Evolutionary conservation across 2,329 filamentous ascomycete genomes (phyloP).

Genomic region (Bipolaris oryzae): DNA sequence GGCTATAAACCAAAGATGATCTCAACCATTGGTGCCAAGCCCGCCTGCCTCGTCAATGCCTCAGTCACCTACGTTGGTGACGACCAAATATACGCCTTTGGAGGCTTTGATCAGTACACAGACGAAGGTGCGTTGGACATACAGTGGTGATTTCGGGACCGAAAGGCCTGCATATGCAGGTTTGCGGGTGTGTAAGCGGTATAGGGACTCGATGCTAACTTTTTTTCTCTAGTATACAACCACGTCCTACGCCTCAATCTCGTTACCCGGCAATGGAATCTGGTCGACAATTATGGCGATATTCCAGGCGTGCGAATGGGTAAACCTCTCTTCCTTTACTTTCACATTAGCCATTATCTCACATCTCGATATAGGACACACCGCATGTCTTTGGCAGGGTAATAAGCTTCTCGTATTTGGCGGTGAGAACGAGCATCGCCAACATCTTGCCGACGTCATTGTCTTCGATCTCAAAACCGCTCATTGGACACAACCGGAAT

Average conservation of each 20-base stretch:
- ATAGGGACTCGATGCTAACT: conserved; percentile 4
- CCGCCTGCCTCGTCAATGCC: conserved; percentile 94
- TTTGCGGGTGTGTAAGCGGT: not conserved
- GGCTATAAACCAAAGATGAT: conserved; percentile 84
- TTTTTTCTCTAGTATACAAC: conserved; percentile 73
- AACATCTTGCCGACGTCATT: conserved; percentile 93
- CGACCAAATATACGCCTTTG: conserved; percentile 97
- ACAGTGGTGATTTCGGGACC: no score
- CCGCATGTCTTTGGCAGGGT: conserved; percentile 89
- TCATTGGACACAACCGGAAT: conserved; percentile 91
- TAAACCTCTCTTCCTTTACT: conserved; percentile 49
- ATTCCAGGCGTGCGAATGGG: conserved; percentile 98
- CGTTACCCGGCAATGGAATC: conserved; percentile 85
- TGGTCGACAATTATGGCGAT: conserved; percentile 98
- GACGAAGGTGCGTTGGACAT: conserved; percentile 69
- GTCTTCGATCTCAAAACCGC: conserved; percentile 94
- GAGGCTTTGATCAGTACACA: conserved; percentile 97
- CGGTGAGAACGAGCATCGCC: conserved; percentile 95
- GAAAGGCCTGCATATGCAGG: not conserved
- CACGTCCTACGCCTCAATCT: conserved; percentile 92
- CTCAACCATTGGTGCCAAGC: conserved; percentile 65
- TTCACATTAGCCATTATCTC: conserved; percentile 2
- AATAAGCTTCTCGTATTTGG: conserved; percentile 97
- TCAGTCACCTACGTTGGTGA: conserved; percentile 99
- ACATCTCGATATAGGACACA: conserved; percentile 70